Conservation (phyloP, 2,329 filamentous ascomycete genomes). For the Nigrospora oryzae region DNA sequence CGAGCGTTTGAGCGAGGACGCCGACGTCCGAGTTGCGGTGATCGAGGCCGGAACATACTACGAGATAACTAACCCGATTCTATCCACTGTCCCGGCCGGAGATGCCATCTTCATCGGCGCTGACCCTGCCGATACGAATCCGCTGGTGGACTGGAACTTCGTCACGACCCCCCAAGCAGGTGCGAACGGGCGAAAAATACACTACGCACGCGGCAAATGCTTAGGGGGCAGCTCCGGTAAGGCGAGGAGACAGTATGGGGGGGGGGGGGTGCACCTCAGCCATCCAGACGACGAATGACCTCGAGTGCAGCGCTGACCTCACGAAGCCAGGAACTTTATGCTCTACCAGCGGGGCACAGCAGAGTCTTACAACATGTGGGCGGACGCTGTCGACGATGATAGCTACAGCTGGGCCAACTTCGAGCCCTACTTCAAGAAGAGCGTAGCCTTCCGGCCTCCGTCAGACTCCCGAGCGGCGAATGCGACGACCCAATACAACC, state of each 20-base stretch:
- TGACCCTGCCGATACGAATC: constrained; percentile 1
- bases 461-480: constrained; percentile 13
- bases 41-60: constrained; percentile 28
- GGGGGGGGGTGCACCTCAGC: no score
- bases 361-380: constrained; percentile 14
- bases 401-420: constrained; percentile 10
- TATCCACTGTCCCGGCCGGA: constrained; percentile 3
- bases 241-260: neutral
- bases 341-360: constrained; percentile 16
- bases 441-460: constrained; percentile 11
- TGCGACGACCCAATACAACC: constrained; percentile 17
- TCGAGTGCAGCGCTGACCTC: neutral
- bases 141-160: constrained; percentile 15
- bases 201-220: constrained; percentile 21
- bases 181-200: constrained; percentile 6
- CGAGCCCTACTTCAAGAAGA: constrained; percentile 16
- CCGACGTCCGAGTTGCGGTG: constrained; percentile 20
- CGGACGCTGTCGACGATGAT: constrained; percentile 13
- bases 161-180: constrained; percentile 11
- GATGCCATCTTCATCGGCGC: constrained; percentile 10
- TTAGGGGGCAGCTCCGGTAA: constrained; percentile 14
- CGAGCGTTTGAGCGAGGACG: constrained; percentile 18
- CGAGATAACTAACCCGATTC: constrained; percentile 15
- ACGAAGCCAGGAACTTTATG: constrained; percentile 20
- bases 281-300: neutral